A percentile compares a stretch with the other conserved stretches of the same genome.
phyloP scores from a whole-genome alignment of 371 early-diverging fungal species.

The Mortierella sp. region DNA sequence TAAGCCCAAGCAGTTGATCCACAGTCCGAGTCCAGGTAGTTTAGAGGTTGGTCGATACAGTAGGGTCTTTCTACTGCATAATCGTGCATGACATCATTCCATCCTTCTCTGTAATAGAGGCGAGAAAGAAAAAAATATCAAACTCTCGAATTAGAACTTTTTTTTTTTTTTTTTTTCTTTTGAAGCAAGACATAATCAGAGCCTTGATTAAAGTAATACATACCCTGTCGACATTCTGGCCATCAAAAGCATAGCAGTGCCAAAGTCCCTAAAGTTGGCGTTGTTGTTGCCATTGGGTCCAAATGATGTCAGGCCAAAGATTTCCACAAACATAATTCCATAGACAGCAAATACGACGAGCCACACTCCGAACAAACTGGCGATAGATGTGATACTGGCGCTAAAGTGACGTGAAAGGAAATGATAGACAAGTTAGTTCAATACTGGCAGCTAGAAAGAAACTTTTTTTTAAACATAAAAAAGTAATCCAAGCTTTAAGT shows the following conservation, averaged over 20 bases:
- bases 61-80: conserved; percentile 71
- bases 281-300: conserved; percentile 67
- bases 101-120: conserved; percentile 66
- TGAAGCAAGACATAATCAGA: too few relatives aligned
- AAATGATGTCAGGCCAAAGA: conserved; percentile 76
- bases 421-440: conserved; percentile 1
- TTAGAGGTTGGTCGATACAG: conserved; percentile 65
- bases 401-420: conserved; percentile 10
- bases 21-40: conserved; percentile 75
- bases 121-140: not conserved
- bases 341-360: conserved; percentile 75
- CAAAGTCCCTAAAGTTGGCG: conserved; percentile 73
- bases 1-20: conserved; percentile 74
- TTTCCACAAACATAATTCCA: conserved; percentile 79
- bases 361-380: conserved; percentile 77
- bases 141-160: too few relatives aligned
- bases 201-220: too few relatives aligned
- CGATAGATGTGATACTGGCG: conserved; percentile 71
- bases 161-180: too few relatives aligned
- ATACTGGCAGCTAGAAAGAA: not conserved
- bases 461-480: not conserved
- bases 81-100: conserved; percentile 82
- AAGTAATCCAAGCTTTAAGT: not conserved
- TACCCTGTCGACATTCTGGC: conserved; percentile 78
- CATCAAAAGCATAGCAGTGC: conserved; percentile 70